Percentiles rank a stretch among this genome's conserved stretches.
These are phyloP conservation scores for Vinca minor DNA, from an alignment of 257 asterid genomes.

Conservation along the genomic window DNA sequence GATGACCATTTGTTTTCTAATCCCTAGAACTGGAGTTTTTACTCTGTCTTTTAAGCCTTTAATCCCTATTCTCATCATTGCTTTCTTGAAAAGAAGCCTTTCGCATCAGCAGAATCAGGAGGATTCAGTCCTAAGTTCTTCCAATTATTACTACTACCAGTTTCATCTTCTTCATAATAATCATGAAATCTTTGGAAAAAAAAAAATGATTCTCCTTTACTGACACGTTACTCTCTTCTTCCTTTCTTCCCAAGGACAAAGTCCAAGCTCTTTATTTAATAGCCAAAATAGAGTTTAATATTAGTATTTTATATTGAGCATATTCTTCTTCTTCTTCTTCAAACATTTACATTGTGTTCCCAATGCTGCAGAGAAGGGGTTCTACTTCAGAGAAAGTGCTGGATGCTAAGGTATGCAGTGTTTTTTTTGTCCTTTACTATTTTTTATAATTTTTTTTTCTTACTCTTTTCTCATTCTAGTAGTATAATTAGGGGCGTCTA, in stretches of 20 bases:
- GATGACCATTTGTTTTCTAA: constrained; percentile 37
- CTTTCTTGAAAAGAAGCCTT: constrained; percentile 27
- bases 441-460: neutral
- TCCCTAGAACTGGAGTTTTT: constrained; percentile 59
- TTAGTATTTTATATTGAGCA: neutral
- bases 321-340: neutral
- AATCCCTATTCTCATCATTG: constrained; percentile 22
- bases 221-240: constrained; percentile 33
- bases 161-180: constrained; percentile 20
- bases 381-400: constrained; percentile 56
- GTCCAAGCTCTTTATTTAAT: neutral
- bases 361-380: constrained; percentile 62
- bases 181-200: constrained; percentile 23
- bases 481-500: no score
- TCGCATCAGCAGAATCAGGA: constrained; percentile 32
- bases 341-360: neutral
- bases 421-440: constrained; percentile 1
- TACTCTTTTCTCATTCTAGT: no score
- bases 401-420: constrained; percentile 66
- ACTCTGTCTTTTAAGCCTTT: constrained; percentile 20
- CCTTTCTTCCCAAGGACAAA: constrained; percentile 1
- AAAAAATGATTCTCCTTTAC: constrained; percentile 22
- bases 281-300: neutral
- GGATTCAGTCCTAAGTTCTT: constrained; percentile 22
- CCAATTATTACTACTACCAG: constrained; percentile 21